Conservation (phyloP, 148 eudicot species). For the Nyssa sinensis region DNA sequence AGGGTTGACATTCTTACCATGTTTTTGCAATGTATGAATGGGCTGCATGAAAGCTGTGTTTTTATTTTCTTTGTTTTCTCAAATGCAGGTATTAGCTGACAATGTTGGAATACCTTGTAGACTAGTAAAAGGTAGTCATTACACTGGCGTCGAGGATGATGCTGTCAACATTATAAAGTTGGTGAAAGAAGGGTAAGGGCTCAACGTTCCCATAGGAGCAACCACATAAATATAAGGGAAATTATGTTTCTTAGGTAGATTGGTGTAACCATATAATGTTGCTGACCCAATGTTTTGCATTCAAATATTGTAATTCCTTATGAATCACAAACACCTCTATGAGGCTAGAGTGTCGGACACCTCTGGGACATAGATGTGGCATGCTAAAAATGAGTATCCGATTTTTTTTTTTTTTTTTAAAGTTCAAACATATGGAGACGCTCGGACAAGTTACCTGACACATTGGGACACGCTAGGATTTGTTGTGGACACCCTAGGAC, state of each 20-base stretch:
- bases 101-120: constrained; percentile 86
- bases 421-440: too few relatives aligned
- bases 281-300: not conserved
- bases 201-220: not conserved
- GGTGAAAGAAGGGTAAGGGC: constrained; percentile 67
- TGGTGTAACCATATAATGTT: not conserved
- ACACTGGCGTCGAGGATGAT: constrained; percentile 93
- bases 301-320: not conserved
- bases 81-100: constrained; percentile 81
- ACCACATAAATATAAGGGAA: not conserved
- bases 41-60: constrained; percentile 3
- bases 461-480: too few relatives aligned
- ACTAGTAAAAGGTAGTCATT: constrained; percentile 92
- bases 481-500: too few relatives aligned
- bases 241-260: too few relatives aligned
- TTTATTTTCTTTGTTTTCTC: constrained; percentile 17
- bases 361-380: too few relatives aligned
- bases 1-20: not conserved
- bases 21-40: not conserved
- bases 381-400: too few relatives aligned
- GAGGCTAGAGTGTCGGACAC: too few relatives aligned
- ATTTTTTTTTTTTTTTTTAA: too few relatives aligned
- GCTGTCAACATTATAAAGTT: constrained; percentile 87
- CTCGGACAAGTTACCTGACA: too few relatives aligned
- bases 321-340: too few relatives aligned